Evolutionary conservation across 805 yeast species (phyloP), one percentile per base, ranked within the genome.

Genomic region (Debaryomyces maramus): DNA sequence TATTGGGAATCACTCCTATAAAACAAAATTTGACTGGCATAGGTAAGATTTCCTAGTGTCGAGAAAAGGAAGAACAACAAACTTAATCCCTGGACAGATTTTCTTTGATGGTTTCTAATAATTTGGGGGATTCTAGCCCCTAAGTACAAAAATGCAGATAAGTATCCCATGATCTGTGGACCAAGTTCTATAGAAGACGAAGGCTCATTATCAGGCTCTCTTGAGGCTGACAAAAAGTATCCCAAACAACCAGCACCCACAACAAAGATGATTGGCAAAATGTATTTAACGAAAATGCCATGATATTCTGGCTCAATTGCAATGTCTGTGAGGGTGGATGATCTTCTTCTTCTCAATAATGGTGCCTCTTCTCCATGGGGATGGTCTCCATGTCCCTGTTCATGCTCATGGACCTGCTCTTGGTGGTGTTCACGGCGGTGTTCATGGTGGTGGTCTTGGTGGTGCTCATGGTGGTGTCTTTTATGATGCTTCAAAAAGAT

Each of bases 51-150:
- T 14, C 93, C 95, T 51, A 84, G 65, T 7, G 85, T 76, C 21
- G 90, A 83, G 47, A 85, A 80, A 48, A 85, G 61, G 65, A 85
- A 85, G 62, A 85, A 86, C 38, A 88, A 75, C 46, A 91, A 77
- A 40, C 96, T 84, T 51, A 93, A 82, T 1, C 98, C 98, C 41
- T 79, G 75, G 40, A 89, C 89, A 4, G 96, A 85, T 53, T 82
- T 80, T 48, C 96, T 77, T 34, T 69, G 69, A 58, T 81, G 78
- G 63, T 91, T 91, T 56, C 86, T 95, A 41, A 77, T 65, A 39
- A 91, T 85, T 62, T 91, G 99, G 0, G 99, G 99, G 52, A 55
- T 75, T 48, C 88, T 67, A 3, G 93, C 93, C 6, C 85, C 78
- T 48, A 85, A 69, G 58, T 85, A 85, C 41, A 85, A 63, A 2